These are phyloP conservation scores for Sporisorium scitamineum DNA, from an alignment of 1,284 basidiomycete species.

Conservation along the genomic window DNA sequence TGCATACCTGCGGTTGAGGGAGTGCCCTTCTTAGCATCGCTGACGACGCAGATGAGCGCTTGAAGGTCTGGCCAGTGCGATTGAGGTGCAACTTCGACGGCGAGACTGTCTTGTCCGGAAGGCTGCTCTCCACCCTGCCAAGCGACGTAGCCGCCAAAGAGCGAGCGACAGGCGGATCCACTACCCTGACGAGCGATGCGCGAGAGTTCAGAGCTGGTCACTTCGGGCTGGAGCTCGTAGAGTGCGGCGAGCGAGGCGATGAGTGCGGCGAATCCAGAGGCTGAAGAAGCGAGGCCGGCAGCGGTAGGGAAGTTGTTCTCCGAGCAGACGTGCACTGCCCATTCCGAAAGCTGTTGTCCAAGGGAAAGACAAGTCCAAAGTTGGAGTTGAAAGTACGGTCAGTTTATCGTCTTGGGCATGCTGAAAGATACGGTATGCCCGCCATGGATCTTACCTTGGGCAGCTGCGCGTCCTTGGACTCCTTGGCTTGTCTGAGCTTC, in stretches of 20 bases:
- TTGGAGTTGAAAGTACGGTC: background rate
- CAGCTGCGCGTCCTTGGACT: conserved; percentile 71
- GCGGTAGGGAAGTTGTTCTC: conserved; percentile 99
- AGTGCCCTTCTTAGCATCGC: conserved; percentile 96
- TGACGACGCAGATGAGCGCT: conserved; percentile 96
- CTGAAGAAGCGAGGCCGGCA: conserved; percentile 95
- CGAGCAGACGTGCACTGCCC: conserved; percentile 79
- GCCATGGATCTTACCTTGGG: conserved; percentile 48
- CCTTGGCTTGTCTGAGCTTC: conserved; percentile 79
- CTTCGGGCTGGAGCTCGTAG: conserved; percentile 79
- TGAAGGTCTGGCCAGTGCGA: conserved; percentile 85
- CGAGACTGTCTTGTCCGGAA: conserved; percentile 87
- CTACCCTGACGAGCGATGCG: conserved; percentile 95
- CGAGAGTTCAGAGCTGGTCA: conserved; percentile 78
- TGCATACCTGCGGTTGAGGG: conserved; percentile 97
- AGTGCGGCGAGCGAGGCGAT: conserved; percentile 88
- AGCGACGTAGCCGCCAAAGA: conserved; percentile 96
- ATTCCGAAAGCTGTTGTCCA: conserved; percentile 53
- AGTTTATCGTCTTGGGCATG: background rate
- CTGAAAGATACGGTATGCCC: background rate
- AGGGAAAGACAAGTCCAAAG: background rate
- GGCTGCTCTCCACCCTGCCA: conserved; percentile 83
- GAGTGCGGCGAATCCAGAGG: conserved; percentile 95
- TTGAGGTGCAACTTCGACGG: conserved; percentile 79
- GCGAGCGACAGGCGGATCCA: conserved; percentile 95